Evolutionary conservation across 768 basidiomycete species (phyloP), one percentile per base, ranked within the genome.

Genomic region (Lentinula sp.): DNA sequence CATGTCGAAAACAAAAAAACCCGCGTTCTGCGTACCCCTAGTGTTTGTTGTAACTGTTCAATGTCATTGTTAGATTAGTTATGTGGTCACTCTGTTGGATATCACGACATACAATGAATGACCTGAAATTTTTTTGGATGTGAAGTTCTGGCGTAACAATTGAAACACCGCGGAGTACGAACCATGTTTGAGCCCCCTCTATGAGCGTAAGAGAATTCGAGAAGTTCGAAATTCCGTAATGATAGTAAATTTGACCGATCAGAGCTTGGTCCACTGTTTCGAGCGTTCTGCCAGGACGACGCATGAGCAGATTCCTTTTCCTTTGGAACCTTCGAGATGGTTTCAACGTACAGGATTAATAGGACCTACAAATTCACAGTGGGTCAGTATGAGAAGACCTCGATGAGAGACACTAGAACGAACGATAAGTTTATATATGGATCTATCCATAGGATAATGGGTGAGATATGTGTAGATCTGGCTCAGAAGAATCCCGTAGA

Each of bases 391-490:
- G 15, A 43, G 13, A 18, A 10, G 8, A 52, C 16, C 10, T 15
- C 4, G 2, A 48, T 23, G 37, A 15, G 32, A 39, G 57, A 50
- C 8, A 23, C 53, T 21, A 51, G 37, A 16, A 52, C 84, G 69
- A 66, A 87, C 86, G 61, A 80, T 64, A 55, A 69, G 59, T 69
- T 84, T 87, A 67, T 84, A 83, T 23, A 76, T 67, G 15, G 65
- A 34, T 59, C 76, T 79, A 70, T 88, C 87, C 37, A 74, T 73
- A 61, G 80, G 80, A 71, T 82, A 88, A 51, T 77, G 75, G 62
- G 72, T 70, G 68, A 82, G 83, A 64, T 88, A 88, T 32, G 74
- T 73, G 68, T 79, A 81, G 6, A 78, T 71, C 69, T 87, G 86
- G 16, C 82, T 73, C 49, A 77, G 65, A 49, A 86, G 73, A 34